Evolutionary conservation across 2,329 filamentous ascomycete genomes (phyloP).

Genomic region (Paracoccidioides lutzii): DNA sequence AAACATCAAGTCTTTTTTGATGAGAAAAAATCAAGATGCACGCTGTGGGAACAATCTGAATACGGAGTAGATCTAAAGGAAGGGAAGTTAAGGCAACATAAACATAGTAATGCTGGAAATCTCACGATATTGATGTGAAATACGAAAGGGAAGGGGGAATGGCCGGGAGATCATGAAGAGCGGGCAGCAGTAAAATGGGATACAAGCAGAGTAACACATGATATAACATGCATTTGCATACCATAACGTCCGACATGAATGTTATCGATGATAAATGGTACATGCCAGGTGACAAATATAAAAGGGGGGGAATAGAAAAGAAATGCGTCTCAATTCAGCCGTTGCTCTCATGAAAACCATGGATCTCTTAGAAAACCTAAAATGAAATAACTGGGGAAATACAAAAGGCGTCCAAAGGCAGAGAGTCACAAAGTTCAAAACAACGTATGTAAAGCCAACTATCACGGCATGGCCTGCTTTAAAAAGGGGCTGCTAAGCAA

Average conservation of each 20-base stretch:
- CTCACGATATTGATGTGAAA: neutral
- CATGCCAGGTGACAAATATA: too few species aligned
- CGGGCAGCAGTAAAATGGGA: neutral
- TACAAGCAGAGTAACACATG: neutral
- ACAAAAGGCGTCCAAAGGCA: neutral
- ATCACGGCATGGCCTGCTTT: slow-evolving; percentile 49
- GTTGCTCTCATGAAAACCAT: neutral
- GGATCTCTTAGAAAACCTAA: neutral
- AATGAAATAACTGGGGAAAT: neutral
- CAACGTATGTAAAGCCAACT: neutral
- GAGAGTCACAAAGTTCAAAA: neutral
- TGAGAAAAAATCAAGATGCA: neutral
- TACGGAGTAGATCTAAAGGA: neutral
- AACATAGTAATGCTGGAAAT: neutral
- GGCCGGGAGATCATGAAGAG: neutral
- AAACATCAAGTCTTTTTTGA: neutral
- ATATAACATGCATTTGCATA: neutral
- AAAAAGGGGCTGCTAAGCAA: slow-evolving; percentile 74
- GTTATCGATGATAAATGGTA: neutral
- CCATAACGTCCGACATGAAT: neutral
- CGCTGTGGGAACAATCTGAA: neutral
- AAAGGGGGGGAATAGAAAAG: too few species aligned
- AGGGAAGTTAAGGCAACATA: neutral
- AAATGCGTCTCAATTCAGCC: too few species aligned
- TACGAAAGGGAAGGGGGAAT: too few species aligned